A percentile compares a stretch with the other conserved stretches of the same genome.
These are phyloP conservation scores for Aschersonia sp. DNA, from an alignment of 2,329 filamentous ascomycete species.

Conservation along the genomic window DNA sequence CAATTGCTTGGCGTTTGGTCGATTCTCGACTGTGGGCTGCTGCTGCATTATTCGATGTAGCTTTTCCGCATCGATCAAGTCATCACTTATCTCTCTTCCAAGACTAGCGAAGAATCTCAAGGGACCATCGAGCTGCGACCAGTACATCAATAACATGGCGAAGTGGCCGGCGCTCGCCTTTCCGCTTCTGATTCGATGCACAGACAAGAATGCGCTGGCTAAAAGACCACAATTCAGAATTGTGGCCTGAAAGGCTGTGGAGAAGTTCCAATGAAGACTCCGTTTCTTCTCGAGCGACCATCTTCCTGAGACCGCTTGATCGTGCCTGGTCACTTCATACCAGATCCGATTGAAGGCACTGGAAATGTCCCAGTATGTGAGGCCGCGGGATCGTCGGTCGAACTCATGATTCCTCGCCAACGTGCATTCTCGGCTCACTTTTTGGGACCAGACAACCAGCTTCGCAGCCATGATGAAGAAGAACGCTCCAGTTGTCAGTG, in stretches of 20 bases:
- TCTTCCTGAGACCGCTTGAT: conserved; percentile 29
- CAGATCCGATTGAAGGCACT: conserved; percentile 44
- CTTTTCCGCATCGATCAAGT: conserved; percentile 43
- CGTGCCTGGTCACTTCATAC: conserved; percentile 40
- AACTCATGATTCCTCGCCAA: conserved; percentile 40
- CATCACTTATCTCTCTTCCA: conserved; percentile 39
- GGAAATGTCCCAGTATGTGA: conserved; percentile 45
- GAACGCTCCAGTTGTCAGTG: conserved; percentile 39
- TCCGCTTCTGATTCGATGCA: conserved; percentile 51
- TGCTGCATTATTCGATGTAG: conserved; percentile 44
- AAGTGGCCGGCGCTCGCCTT: conserved; percentile 51
- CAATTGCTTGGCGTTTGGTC: conserved; percentile 32
- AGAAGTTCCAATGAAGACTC: conserved; percentile 30
- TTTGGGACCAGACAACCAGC: conserved; percentile 35
- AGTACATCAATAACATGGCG: conserved; percentile 58
- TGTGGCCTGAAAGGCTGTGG: conserved; percentile 41
- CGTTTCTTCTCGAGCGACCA: conserved; percentile 23
- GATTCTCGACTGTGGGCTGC: conserved; percentile 39
- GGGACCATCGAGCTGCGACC: conserved; percentile 57
- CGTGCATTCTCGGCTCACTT: conserved; percentile 33
- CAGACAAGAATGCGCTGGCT: conserved; percentile 43
- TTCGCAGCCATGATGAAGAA: conserved; percentile 39
- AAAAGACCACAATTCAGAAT: conserved; percentile 57
- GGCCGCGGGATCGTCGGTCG: conserved; percentile 38
- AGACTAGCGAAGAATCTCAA: conserved; percentile 53